phyloP scores from a whole-genome alignment of 2,329 filamentous ascomycete genomes.

The Anthostomella pinea region DNA sequence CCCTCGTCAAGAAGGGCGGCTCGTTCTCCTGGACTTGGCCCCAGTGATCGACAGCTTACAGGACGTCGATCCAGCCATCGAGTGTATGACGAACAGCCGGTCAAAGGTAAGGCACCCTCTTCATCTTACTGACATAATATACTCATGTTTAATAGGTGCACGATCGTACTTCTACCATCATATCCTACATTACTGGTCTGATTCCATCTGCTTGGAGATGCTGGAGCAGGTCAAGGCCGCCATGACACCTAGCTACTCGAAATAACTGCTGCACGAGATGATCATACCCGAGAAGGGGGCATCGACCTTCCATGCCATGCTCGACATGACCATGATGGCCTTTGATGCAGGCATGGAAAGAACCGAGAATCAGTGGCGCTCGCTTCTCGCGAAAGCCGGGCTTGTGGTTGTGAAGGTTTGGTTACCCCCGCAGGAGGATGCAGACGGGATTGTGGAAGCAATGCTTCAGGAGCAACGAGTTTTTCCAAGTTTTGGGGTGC shows the following conservation, averaged over 20 bases:
- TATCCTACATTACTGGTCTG: slow-evolving; percentile 37
- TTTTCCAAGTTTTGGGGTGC: no score
- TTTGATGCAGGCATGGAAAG: slow-evolving; percentile 29
- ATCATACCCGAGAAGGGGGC: slow-evolving; percentile 27
- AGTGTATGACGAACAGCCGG: slow-evolving; percentile 28
- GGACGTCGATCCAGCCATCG: slow-evolving; percentile 21
- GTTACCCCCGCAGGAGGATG: slow-evolving; percentile 20
- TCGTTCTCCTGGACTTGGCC: slow-evolving; percentile 30
- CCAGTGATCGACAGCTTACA: slow-evolving; percentile 21
- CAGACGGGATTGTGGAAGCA: slow-evolving; percentile 25
- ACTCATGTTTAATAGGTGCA: slow-evolving; percentile 22
- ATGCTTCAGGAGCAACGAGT: slow-evolving; percentile 11
- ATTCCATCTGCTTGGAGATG: slow-evolving; percentile 32
- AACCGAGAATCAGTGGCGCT: slow-evolving; percentile 24
- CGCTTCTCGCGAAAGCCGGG: slow-evolving; percentile 20
- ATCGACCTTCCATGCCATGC: slow-evolving; percentile 12
- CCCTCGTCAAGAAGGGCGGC: slow-evolving; percentile 16
- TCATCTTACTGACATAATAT: neutral
- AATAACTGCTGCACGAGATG: slow-evolving; percentile 33
- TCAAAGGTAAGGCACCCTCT: slow-evolving; percentile 31
- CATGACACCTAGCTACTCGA: slow-evolving; percentile 34
- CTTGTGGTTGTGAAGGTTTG: slow-evolving; percentile 23
- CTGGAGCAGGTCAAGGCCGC: slow-evolving; percentile 26
- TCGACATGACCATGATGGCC: slow-evolving; percentile 33
- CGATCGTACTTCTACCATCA: slow-evolving; percentile 30